Conservation (phyloP, 129 eudicot species). For the Centaurea solstitialis region DNA sequence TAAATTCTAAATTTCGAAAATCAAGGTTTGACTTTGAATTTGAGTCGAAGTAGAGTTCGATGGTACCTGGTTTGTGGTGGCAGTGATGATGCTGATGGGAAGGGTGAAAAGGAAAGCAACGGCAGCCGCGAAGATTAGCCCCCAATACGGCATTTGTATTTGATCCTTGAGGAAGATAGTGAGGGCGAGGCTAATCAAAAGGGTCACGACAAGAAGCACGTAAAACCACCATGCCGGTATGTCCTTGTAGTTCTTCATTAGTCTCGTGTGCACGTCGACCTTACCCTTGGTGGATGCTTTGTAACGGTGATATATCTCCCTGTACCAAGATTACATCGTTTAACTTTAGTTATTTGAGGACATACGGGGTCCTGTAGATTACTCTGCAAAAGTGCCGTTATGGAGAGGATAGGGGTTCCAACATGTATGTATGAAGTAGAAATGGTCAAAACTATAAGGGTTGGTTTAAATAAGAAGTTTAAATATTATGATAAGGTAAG, state of each 20-base stretch:
- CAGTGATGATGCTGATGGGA: constrained; percentile 83
- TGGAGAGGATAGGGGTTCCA: neutral
- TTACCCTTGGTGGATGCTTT: constrained; percentile 53
- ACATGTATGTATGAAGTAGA: no score
- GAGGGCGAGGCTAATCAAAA: constrained; percentile 48
- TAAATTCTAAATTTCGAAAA: neutral
- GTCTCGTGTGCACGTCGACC: constrained; percentile 71
- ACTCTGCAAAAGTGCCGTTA: neutral
- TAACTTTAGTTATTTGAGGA: neutral
- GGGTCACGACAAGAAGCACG: constrained; percentile 45
- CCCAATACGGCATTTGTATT: constrained; percentile 86
- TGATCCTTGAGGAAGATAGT: constrained; percentile 62
- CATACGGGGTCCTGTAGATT: neutral
- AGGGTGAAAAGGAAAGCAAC: constrained; percentile 70
- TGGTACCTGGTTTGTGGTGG: constrained; percentile 77
- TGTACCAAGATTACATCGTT: constrained; percentile 6
- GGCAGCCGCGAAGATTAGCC: constrained; percentile 48
- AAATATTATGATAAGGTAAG: no score
- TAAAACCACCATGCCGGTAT: constrained; percentile 81
- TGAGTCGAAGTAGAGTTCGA: neutral
- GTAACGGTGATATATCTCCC: constrained; percentile 54
- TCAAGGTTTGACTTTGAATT: neutral
- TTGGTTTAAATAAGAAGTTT: no score
- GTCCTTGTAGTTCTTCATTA: constrained; percentile 71
- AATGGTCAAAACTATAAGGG: no score